Evolutionary conservation across 2,329 filamentous ascomycete genomes (phyloP).

Genomic region (Claviceps purpurea): DNA sequence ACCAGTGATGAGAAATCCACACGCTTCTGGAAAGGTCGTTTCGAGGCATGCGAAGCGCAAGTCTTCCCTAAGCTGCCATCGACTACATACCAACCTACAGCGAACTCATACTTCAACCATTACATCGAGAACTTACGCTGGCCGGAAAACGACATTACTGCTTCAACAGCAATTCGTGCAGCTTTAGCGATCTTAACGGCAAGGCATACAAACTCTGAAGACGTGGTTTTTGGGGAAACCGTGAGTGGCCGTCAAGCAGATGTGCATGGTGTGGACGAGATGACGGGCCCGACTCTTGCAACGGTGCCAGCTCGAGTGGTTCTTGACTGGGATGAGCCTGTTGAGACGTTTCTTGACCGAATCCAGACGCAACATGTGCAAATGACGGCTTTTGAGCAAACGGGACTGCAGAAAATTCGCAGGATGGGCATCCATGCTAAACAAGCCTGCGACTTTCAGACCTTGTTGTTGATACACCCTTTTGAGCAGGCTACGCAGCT

Average conservation of each 20-base stretch:
- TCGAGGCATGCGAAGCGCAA: background rate
- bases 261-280: slow-evolving; percentile 13
- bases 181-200: slow-evolving; percentile 21
- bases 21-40: slow-evolving; percentile 23
- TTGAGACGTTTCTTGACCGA: slow-evolving; percentile 3
- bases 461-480: slow-evolving; percentile 5
- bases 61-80: slow-evolving; percentile 1
- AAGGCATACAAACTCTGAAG: slow-evolving; percentile 20
- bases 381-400: slow-evolving; percentile 14
- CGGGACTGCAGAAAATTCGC: slow-evolving; percentile 17
- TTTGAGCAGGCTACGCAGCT: background rate
- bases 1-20: slow-evolving; percentile 22
- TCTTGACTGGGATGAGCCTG: slow-evolving; percentile 6
- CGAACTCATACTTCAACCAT: slow-evolving; percentile 1
- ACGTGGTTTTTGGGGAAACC: slow-evolving; percentile 17
- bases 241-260: slow-evolving; percentile 15
- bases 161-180: slow-evolving; percentile 13
- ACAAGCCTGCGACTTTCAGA: slow-evolving; percentile 9
- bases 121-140: slow-evolving; percentile 1
- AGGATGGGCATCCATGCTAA: slow-evolving; percentile 5
- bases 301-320: slow-evolving; percentile 12
- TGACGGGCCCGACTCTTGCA: slow-evolving; percentile 17
- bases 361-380: slow-evolving; percentile 14
- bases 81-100: background rate
- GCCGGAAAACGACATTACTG: slow-evolving; percentile 7